Conservation (phyloP, 495 filamentous ascomycete genomes). For the Terfezia boudieri region DNA sequence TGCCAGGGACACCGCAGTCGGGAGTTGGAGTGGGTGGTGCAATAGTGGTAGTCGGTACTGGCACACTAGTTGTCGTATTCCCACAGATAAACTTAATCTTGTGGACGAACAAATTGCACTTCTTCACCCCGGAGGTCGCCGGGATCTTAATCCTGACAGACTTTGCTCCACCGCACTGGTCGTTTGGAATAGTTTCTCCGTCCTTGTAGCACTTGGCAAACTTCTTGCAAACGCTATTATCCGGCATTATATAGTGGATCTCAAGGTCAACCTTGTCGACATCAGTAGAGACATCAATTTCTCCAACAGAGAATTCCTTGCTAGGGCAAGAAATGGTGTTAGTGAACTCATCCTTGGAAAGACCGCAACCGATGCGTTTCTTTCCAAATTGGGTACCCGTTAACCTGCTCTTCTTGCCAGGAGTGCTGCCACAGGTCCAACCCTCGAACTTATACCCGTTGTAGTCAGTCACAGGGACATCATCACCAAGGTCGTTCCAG, state of each 20-base stretch:
- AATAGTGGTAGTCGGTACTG: constrained; percentile 13
- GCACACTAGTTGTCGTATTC: constrained; percentile 23
- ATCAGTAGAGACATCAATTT: constrained; percentile 47
- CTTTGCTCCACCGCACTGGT: constrained; percentile 77
- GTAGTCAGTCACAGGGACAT: constrained; percentile 44
- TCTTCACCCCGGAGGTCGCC: constrained; percentile 27
- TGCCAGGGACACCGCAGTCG: neutral
- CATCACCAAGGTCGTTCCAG: constrained; percentile 35
- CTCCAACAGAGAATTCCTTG: constrained; percentile 48
- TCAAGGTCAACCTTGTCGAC: constrained; percentile 47
- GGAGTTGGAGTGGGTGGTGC: constrained; percentile 2
- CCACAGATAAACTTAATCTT: constrained; percentile 62
- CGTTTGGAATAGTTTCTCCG: constrained; percentile 50
- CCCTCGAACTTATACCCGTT: constrained; percentile 49
- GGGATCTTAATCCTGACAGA: constrained; percentile 56
- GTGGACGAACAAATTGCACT: constrained; percentile 53
- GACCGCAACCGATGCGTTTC: constrained; percentile 44
- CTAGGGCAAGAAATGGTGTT: constrained; percentile 22
- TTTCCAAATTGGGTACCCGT: constrained; percentile 24
- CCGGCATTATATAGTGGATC: constrained; percentile 65
- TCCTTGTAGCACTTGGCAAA: constrained; percentile 36
- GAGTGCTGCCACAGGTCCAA: constrained; percentile 38
- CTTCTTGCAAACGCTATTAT: constrained; percentile 57
- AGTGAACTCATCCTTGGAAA: constrained; percentile 24
- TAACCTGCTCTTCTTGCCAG: constrained; percentile 28